Conservation (phyloP, 805 yeast genomes). For the Candida parachauliodes region DNA sequence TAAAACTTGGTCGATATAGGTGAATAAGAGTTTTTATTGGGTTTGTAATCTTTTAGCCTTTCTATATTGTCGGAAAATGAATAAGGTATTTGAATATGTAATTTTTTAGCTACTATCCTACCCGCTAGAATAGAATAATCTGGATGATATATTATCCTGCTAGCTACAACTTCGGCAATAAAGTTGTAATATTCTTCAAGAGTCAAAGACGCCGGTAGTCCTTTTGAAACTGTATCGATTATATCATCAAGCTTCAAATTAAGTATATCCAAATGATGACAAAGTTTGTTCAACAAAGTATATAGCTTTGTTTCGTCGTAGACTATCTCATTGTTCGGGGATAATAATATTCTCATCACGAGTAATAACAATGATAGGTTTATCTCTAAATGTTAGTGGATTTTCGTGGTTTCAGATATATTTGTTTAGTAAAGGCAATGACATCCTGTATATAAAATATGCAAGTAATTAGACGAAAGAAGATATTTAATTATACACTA, state of each 20-base stretch:
- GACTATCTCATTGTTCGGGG: not conserved
- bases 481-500: constrained; percentile 26
- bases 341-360: not conserved
- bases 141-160: constrained; percentile 31
- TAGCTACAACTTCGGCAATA: constrained; percentile 32
- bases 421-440: not conserved
- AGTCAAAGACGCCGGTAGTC: constrained; percentile 17
- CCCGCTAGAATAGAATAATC: constrained; percentile 36
- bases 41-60: constrained; percentile 14
- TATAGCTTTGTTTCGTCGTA: constrained; percentile 9
- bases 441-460: constrained; percentile 3
- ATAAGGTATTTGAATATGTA: constrained; percentile 17
- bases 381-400: too few relatives aligned
- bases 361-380: too few relatives aligned
- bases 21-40: constrained; percentile 32
- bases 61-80: constrained; percentile 25
- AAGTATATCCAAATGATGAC: constrained; percentile 13
- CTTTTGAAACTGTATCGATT: constrained; percentile 13
- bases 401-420: not conserved
- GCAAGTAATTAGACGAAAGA: constrained; percentile 6
- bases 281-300: constrained; percentile 10
- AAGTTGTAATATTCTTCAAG: constrained; percentile 23
- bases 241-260: constrained; percentile 15
- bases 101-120: constrained; percentile 27
- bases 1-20: constrained; percentile 68